Conservation (phyloP, 208 protist species). For the Porcisia deanei region DNA sequence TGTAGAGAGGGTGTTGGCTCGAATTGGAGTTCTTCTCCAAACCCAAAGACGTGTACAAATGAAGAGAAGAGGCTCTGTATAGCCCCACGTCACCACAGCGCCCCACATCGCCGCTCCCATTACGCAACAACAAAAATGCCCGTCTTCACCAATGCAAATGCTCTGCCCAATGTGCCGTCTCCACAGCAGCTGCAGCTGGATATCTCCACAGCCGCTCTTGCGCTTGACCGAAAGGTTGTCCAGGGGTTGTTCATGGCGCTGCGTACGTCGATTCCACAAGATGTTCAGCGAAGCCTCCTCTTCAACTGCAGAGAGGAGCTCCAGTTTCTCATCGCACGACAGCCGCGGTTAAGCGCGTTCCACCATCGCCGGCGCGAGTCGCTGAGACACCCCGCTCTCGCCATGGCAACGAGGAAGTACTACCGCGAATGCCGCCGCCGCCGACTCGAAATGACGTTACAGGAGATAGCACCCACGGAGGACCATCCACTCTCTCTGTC, state of each 20-base stretch:
- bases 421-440: conserved; percentile 43
- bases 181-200: not conserved
- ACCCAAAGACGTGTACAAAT: not conserved
- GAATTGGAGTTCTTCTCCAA: too few species aligned
- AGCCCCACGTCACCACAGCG: not conserved
- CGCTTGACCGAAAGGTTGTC: conserved; percentile 27
- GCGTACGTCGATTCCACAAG: conserved; percentile 56
- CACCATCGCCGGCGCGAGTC: conserved; percentile 68
- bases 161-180: not conserved
- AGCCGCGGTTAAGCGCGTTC: conserved; percentile 73
- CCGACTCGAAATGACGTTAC: conserved; percentile 23
- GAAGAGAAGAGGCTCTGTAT: not conserved
- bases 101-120: not conserved
- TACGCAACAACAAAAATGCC: not conserved
- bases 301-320: conserved; percentile 52
- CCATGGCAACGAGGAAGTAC: conserved; percentile 76
- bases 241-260: conserved; percentile 71
- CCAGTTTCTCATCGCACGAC: conserved; percentile 71
- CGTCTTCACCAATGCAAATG: too few species aligned
- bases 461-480: conserved; percentile 15
- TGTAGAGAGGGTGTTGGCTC: not conserved
- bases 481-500: not conserved
- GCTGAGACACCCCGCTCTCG: conserved; percentile 78
- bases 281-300: conserved; percentile 44
- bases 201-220: not conserved